Evolutionary conservation across 257 asterid genomes (phyloP).

Genomic region (Ballota nigra): DNA sequence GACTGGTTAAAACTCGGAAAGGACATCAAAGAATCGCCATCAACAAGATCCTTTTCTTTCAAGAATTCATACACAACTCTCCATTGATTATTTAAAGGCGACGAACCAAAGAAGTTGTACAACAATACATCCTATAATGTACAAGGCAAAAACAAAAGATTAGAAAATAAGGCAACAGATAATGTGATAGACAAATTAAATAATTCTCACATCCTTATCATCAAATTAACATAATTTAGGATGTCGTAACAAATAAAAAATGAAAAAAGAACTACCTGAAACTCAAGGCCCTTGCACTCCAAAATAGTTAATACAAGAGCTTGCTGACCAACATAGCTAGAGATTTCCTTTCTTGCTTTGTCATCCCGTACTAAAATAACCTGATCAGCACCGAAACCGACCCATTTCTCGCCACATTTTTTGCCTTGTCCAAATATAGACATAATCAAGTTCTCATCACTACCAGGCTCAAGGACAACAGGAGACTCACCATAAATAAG

Average conservation of each 20-base stretch:
- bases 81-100: slow-evolving; percentile 62
- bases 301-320: slow-evolving; percentile 25
- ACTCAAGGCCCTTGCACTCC: slow-evolving; percentile 75
- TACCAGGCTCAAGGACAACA: slow-evolving; percentile 42
- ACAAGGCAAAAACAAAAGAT: neutral
- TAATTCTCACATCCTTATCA: no score
- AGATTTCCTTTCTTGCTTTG: neutral
- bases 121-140: slow-evolving; percentile 60
- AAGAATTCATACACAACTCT: slow-evolving; percentile 55
- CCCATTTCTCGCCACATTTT: slow-evolving; percentile 31
- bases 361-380: slow-evolving; percentile 21
- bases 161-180: no score
- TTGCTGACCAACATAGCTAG: neutral
- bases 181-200: no score
- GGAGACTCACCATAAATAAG: slow-evolving; percentile 61
- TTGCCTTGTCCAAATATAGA: slow-evolving; percentile 46
- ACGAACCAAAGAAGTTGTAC: slow-evolving; percentile 62
- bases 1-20: slow-evolving; percentile 48
- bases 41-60: slow-evolving; percentile 39
- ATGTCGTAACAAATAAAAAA: no score
- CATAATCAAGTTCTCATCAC: slow-evolving; percentile 45
- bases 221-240: no score
- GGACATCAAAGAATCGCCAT: slow-evolving; percentile 25
- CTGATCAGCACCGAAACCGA: slow-evolving; percentile 57
- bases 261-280: slow-evolving; percentile 41